Evolutionary conservation across 139 green algal species (phyloP), one percentile per base, ranked within the genome.

Genomic region (Chlamydomonas schloesseri): DNA sequence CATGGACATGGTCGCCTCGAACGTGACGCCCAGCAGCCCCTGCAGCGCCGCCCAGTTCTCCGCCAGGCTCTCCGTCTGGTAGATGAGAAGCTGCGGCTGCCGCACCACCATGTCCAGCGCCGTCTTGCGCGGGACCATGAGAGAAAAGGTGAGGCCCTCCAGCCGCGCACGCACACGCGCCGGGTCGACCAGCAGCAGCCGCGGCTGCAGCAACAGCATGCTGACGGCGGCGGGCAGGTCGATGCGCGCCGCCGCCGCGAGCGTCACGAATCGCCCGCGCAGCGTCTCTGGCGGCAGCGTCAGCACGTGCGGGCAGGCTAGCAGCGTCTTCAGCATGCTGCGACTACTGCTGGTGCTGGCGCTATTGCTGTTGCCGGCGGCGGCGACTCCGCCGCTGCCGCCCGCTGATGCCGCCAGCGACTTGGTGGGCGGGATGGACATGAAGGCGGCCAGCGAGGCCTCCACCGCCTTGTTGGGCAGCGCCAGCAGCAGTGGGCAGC

Each of bases 11-110:
- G 62, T 50, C 33, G 82, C 50, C 36, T 89, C 86, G 23, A 87
- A 78, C 0, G 67, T 65, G n/a, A 86, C 42, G 14, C 53, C 37
- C 60, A 89, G 77, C 57, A 81, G 50, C 57, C 57, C 21, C 77
- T 85, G 82, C 53, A 89, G 37, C 46, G 46, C 69, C 13, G 67
- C 58, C 86, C 73, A 75, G 78, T 83, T 83, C 4, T 83, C 78
- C 70, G 60, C 69, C 69, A 89, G 78, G 8, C 71, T 83, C 60
- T 80, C 70, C 18, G 86, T 81, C 5, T 73, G 13, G 79, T 90
- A 90, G 53, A 87, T 50, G 47, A 90, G 72, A 34, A 90, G 71
- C 79, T 87, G 79, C 21, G 86, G 86, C 86, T 90, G 86, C 23
- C 86, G 86, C 46, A 90, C 86, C 28, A 90, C 60, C 79, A 90